Conservation (phyloP, 2,329 filamentous ascomycete genomes). For the Didymella pinodella region DNA sequence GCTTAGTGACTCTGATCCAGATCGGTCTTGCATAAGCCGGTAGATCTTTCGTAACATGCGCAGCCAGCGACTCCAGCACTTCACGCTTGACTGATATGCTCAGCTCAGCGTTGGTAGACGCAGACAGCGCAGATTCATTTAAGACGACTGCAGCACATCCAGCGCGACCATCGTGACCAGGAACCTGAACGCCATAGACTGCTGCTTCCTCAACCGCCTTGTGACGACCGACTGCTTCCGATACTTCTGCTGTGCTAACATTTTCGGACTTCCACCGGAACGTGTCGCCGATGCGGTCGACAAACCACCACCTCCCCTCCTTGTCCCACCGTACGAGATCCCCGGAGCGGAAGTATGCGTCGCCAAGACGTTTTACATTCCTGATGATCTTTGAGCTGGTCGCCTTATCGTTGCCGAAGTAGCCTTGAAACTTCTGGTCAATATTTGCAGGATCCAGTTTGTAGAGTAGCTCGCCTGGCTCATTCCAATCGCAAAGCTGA, state of each 20-base stretch:
- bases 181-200: conserved; percentile 57
- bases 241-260: conserved; percentile 56
- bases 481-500: conserved; percentile 65
- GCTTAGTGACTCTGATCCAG: conserved; percentile 52
- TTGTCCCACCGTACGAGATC: conserved; percentile 46
- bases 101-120: conserved; percentile 12
- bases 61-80: conserved; percentile 36
- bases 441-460: conserved; percentile 54
- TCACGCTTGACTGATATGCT: conserved; percentile 21
- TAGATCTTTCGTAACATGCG: conserved; percentile 49
- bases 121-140: conserved; percentile 21
- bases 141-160: conserved; percentile 55
- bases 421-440: conserved; percentile 65
- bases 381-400: conserved; percentile 45
- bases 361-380: conserved; percentile 47
- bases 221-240: conserved; percentile 52
- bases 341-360: conserved; percentile 50
- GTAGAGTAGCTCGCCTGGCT: conserved; percentile 74
- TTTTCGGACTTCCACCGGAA: conserved; percentile 57
- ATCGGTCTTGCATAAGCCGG: conserved; percentile 56
- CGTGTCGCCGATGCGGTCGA: conserved; percentile 52
- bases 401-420: conserved; percentile 60
- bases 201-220: conserved; percentile 53
- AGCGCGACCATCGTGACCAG: conserved; percentile 54
- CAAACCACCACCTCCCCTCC: conserved; percentile 49